Evolutionary conservation across 2,329 filamentous ascomycete species (phyloP).

Genomic region (Conoideocrella luteorostrata): DNA sequence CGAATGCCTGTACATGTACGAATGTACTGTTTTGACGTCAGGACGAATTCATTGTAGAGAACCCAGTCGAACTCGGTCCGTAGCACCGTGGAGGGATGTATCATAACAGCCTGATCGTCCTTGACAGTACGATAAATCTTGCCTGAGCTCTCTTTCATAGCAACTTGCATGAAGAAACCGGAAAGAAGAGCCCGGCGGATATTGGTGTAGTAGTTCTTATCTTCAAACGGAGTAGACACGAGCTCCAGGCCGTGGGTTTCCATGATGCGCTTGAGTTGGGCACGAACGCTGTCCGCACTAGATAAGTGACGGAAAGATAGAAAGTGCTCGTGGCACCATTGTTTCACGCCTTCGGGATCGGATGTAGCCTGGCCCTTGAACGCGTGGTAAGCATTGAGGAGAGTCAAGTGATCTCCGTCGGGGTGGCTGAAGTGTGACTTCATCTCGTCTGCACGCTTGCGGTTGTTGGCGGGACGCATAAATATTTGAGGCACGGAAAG

Average conservation of each 20-base stretch:
- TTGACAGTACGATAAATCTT: constrained; percentile 96
- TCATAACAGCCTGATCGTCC: constrained; percentile 86
- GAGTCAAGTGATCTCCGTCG: constrained; percentile 91
- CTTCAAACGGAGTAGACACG: constrained; percentile 80
- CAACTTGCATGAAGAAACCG: constrained; percentile 99
- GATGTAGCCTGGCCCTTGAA: constrained; percentile 67
- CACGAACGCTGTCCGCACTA: constrained; percentile 88
- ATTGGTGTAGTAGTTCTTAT: constrained; percentile 98
- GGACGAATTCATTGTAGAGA: constrained; percentile 95
- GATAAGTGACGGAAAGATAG: constrained; percentile 81
- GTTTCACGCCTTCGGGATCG: constrained; percentile 64
- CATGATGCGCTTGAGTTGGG: constrained; percentile 94
- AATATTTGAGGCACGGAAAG: constrained; percentile 94
- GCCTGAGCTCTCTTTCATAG: constrained; percentile 80
- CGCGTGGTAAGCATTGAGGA: constrained; percentile 96
- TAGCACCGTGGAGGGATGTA: constrained; percentile 90
- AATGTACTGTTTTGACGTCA: constrained; percentile 97
- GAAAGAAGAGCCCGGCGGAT: constrained; percentile 87
- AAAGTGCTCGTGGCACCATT: constrained; percentile 98
- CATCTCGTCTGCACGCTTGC: constrained; percentile 95
- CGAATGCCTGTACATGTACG: constrained; percentile 86
- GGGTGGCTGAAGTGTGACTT: constrained; percentile 88
- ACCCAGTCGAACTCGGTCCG: constrained; percentile 92
- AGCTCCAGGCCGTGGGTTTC: constrained; percentile 83
- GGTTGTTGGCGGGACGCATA: constrained; percentile 74